phyloP scores from a whole-genome alignment of 169 alveolate species.

The Cryptosporidium bovis region DNA sequence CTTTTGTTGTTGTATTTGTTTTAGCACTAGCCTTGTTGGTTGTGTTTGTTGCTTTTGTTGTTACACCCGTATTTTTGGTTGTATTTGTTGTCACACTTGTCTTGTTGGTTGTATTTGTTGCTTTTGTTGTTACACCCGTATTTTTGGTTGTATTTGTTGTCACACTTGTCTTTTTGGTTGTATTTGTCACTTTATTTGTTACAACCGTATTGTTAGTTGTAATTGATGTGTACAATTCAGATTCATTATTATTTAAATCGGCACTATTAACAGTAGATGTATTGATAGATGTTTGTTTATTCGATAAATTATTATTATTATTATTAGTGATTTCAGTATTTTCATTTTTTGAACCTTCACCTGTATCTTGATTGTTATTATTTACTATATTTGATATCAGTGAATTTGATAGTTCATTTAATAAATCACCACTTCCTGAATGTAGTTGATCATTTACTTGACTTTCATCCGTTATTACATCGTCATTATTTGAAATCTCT shows the following conservation, averaged over 20 bases:
- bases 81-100: neutral
- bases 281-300: too few relatives aligned
- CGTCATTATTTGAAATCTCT: too few relatives aligned
- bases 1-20: too few relatives aligned
- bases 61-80: too few relatives aligned
- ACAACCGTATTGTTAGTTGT: neutral
- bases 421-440: neutral
- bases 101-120: neutral
- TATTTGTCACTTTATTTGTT: neutral
- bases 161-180: neutral
- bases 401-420: constrained; percentile 1
- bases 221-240: neutral
- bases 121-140: neutral
- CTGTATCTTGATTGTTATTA: neutral
- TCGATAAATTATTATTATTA: too few relatives aligned
- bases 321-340: too few relatives aligned
- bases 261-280: too few relatives aligned
- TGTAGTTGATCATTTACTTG: neutral
- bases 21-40: neutral
- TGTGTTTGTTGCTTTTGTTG: neutral
- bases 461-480: too few relatives aligned
- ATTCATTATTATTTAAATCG: too few relatives aligned
- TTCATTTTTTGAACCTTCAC: neutral
- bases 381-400: neutral
- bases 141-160: neutral